Evolutionary conservation across 1,284 basidiomycete genomes (phyloP), one percentile per base, ranked within the genome.

Genomic region (Ganoderma lucidum): DNA sequence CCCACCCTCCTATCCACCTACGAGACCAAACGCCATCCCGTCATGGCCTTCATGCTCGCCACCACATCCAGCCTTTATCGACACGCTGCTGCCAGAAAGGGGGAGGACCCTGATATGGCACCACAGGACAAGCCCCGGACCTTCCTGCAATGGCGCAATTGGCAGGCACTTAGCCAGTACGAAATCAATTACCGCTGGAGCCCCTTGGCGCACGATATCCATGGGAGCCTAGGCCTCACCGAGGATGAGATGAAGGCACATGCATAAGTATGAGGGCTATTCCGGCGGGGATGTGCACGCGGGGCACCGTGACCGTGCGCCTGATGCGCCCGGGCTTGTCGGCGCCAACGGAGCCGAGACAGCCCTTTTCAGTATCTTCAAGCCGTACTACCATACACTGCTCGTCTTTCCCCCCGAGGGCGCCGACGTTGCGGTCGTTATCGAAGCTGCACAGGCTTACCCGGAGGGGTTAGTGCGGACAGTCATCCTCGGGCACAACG

Each of bases 121-220:
- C 42, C 42, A 44, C 15, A 19, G 42, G 42, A 51, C 19, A 55
- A 58, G 19, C 19, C 23, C 28, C 23, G 23, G 23, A 28, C 28
- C 28, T 64, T 63, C 59, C 23, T 62, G 14, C 23, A 58, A 32
- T 69, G 69, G 69, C 48, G 28, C 42, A 51, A 64, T 45, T 2
- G 23, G 23, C 23, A 4, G 5, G n/a, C 76, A 1, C 76, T 85
- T 30, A 71, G 75, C 28, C 83, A 84, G 73, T 79, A 86, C 55
- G 84, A 84, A 1, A 79, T 86, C 51, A 86, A 86, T 74, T 86
- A 84, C 68, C 80, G 85, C 30, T 82, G 82, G 80, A 86, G 85
- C 72, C 75, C 81, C 5, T 80, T 86, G 62, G 79, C 85, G 35
- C 41, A 84, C 19, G 84, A 86, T 63, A 83, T 83, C 9, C 64